Evolutionary conservation across 257 asterid genomes (phyloP).

Genomic region (Salvia rosmarinus): DNA sequence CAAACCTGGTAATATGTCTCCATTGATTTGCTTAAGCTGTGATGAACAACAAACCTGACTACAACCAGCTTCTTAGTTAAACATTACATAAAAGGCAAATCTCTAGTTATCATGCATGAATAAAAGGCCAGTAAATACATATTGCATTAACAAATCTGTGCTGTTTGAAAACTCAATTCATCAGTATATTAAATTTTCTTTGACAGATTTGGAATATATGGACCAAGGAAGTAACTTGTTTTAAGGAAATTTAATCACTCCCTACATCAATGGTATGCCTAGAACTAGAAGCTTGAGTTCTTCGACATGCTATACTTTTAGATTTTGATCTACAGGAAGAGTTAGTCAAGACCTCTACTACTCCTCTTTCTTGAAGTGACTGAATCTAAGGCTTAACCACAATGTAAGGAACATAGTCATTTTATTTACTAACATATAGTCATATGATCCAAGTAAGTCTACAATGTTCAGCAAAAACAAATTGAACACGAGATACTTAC

Average conservation of each 20-base stretch:
- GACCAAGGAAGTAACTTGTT: constrained; percentile 12
- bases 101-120: constrained; percentile 7
- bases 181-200: constrained; percentile 9
- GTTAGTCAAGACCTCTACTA: background rate
- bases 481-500: constrained; percentile 50
- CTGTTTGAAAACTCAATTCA: constrained; percentile 17
- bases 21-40: constrained; percentile 98
- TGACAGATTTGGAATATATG: constrained; percentile 15
- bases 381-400: constrained; percentile 21
- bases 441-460: constrained; percentile 8
- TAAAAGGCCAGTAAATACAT: constrained; percentile 15
- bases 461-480: constrained; percentile 26
- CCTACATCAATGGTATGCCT: background rate
- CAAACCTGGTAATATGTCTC: constrained; percentile 97
- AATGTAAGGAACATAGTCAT: constrained; percentile 8
- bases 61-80: constrained; percentile 44
- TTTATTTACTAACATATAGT: constrained; percentile 1
- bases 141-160: constrained; percentile 20
- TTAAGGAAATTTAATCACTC: constrained; percentile 10
- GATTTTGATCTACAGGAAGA: constrained; percentile 9
- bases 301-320: constrained; percentile 12
- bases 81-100: constrained; percentile 18
- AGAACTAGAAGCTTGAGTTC: constrained; percentile 29
- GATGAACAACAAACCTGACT: constrained; percentile 99
- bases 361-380: constrained; percentile 13